Percentiles rank a stretch among this genome's conserved stretches.
phyloP scores from a whole-genome alignment of 768 basidiomycete genomes.

The Kwoniella dendrophila region DNA sequence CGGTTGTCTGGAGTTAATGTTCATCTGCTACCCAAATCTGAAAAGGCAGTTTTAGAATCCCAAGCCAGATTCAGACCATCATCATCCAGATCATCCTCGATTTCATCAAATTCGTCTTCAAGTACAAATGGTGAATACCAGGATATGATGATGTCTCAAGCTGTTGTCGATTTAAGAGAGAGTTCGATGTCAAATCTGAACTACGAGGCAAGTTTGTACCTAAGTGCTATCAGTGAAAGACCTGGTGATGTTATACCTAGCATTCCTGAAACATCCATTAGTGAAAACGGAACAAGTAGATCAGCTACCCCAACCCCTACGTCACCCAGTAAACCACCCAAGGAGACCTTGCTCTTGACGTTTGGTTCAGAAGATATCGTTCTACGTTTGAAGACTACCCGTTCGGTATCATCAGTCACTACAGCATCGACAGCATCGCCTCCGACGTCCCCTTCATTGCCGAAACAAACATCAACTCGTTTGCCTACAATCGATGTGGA shows the following conservation, averaged over 20 bases:
- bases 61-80: constrained; percentile 18
- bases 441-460: not conserved
- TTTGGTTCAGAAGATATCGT: constrained; percentile 68
- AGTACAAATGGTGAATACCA: constrained; percentile 35
- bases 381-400: constrained; percentile 63
- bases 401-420: not conserved
- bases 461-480: not conserved
- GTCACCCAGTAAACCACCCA: not conserved
- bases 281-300: constrained; percentile 13
- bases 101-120: constrained; percentile 19
- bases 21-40: constrained; percentile 25
- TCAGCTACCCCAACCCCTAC: constrained; percentile 36
- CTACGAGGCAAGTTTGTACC: constrained; percentile 28
- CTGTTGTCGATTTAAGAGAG: constrained; percentile 55
- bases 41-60: not conserved
- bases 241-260: not conserved
- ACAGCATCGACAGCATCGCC: not conserved
- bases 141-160: constrained; percentile 57
- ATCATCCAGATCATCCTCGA: constrained; percentile 31
- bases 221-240: constrained; percentile 23
- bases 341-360: constrained; percentile 60
- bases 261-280: not conserved
- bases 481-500: constrained; percentile 1
- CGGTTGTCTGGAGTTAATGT: constrained; percentile 28
- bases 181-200: constrained; percentile 35